Conservation (phyloP, 2,329 filamentous ascomycete genomes). For the Fusarium miscanthi region DNA sequence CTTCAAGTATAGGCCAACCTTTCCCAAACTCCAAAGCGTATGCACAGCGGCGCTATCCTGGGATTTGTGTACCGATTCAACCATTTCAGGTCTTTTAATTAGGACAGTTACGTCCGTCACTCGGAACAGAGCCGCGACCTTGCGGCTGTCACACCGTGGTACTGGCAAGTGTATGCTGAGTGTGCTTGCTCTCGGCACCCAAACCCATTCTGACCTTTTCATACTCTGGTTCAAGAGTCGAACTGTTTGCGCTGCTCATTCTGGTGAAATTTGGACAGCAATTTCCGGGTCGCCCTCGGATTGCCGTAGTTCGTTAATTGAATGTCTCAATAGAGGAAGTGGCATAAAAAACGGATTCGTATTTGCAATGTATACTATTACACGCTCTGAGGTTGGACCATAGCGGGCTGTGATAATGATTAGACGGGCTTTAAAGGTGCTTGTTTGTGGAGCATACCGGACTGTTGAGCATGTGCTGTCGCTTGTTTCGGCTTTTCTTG, state of each 20-base stretch:
- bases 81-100: slow-evolving; percentile 45
- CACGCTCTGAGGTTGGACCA: slow-evolving; percentile 67
- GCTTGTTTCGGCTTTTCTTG: slow-evolving; percentile 95
- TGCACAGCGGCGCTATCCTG: slow-evolving; percentile 29
- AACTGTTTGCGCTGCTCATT: slow-evolving; percentile 33
- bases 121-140: slow-evolving; percentile 40
- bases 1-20: slow-evolving; percentile 25
- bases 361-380: slow-evolving; percentile 46
- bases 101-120: slow-evolving; percentile 46
- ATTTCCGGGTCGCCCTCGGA: slow-evolving; percentile 42
- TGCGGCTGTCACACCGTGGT: slow-evolving; percentile 49
- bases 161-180: slow-evolving; percentile 37
- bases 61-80: slow-evolving; percentile 37
- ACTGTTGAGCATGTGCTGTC: slow-evolving; percentile 95
- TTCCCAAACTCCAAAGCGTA: slow-evolving; percentile 35
- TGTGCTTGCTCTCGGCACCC: slow-evolving; percentile 28
- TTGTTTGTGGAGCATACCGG: slow-evolving; percentile 72
- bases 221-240: slow-evolving; percentile 28
- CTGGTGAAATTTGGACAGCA: slow-evolving; percentile 26
- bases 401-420: slow-evolving; percentile 59
- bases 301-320: slow-evolving; percentile 35
- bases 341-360: slow-evolving; percentile 37
- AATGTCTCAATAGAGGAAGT: slow-evolving; percentile 34
- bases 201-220: slow-evolving; percentile 31
- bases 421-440: background rate